A percentile compares a stretch with the other conserved stretches of the same genome.
Conservation (phyloP, 129 eudicot genomes). For the Chrysanthemum seticuspe region DNA sequence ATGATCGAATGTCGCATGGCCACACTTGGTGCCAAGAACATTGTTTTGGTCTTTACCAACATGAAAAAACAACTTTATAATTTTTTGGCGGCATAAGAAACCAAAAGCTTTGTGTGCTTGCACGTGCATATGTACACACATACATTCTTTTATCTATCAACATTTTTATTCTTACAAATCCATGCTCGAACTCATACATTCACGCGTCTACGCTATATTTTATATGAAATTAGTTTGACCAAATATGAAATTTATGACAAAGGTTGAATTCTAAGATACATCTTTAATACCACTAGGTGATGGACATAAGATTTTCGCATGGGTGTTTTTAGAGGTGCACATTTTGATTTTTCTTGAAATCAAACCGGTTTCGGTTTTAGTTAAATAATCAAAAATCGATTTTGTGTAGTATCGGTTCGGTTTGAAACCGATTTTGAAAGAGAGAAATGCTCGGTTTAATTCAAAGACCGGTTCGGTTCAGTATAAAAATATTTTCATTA, state of each 20-base stretch:
- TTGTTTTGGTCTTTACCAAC: constrained; percentile 9
- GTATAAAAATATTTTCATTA: too few species aligned
- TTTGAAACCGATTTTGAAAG: too few species aligned
- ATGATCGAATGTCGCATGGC: constrained; percentile 13
- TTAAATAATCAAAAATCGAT: too few species aligned
- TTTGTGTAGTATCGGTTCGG: too few species aligned
- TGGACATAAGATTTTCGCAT: too few species aligned
- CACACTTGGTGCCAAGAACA: constrained; percentile 17
- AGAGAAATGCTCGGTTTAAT: too few species aligned
- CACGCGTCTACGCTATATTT: background rate
- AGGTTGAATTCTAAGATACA: too few species aligned
- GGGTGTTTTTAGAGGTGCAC: too few species aligned
- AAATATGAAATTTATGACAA: background rate
- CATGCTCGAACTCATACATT: background rate
- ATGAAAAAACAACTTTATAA: background rate
- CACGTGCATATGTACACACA: constrained; percentile 3
- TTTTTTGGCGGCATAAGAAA: constrained; percentile 19
- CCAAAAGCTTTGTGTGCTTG: constrained; percentile 17
- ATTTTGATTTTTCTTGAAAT: too few species aligned
- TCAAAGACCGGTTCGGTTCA: too few species aligned
- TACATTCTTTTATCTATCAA: background rate
- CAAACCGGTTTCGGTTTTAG: too few species aligned
- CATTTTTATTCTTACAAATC: background rate
- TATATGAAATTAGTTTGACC: background rate
- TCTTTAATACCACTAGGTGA: too few species aligned